Evolutionary conservation across 1,284 basidiomycete species (phyloP), one percentile per base, ranked within the genome.

Genomic region (Trichosporon asahii): DNA sequence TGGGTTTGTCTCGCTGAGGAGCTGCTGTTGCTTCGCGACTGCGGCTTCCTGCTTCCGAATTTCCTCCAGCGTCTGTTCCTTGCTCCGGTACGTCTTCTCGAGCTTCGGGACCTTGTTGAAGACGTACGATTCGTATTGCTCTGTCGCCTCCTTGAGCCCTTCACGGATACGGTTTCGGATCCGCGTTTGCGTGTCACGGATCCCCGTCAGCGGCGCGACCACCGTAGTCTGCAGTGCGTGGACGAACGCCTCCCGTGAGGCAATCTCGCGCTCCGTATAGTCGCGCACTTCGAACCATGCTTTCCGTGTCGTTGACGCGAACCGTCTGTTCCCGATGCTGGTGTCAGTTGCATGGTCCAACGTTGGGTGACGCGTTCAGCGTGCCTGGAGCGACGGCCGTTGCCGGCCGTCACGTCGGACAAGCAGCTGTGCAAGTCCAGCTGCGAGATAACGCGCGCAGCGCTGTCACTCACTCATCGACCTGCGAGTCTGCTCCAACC

Each of bases 111-210:
- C 85, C 21, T 87, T 85, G 68, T 86, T 88, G 77, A 92, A 91
- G 12, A 89, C 89, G 78, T 90, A 93, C 25, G 95, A 93, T 33
- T 87, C 87, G 82, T 95, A 93, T 21, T 89, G 76, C 15, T 49
- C 79, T 15, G 86, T 86, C 0, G 93, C 92, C 8, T 88, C 88
- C 81, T 93, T 94, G 72, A 94, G 83, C 78, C 94, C 93, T 74
- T 95, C 93, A 76, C 91, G 91, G 79, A 96, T 91, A n/a, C 92
- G 89, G 79, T 91, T 92, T 33, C 91, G 87, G 29, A 93, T 94
- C 49, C 93, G 88, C 68, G 92, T 91, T 85, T 95, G 93, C 8
- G 90, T 91, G 74, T 94, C 93, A 90, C 93, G 70, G 21, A 72
- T 37, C 33, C 85, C 76, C 29, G 86, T 85, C 61, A 95, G 85